Evolutionary conservation across 441 rosid species (phyloP), one percentile per base, ranked within the genome.

Genomic region (Gossypium davidsonii): DNA sequence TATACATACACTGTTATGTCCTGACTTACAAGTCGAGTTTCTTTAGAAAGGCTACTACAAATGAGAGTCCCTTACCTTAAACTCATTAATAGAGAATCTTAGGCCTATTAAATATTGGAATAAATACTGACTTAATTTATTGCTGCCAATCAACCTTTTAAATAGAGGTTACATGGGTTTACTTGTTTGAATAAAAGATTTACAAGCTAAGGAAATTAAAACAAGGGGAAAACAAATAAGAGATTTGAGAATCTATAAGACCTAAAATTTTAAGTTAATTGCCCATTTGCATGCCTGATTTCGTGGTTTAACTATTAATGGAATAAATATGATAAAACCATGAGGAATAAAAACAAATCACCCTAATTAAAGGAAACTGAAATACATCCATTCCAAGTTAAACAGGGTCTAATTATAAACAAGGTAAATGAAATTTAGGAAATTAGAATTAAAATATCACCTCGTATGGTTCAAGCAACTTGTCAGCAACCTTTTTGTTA

Each of bases 381-480:
- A 52, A 31, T 20, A 14, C 15, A 70, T 6, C 64, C 46, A 64
- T 14, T 23, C 73, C 51, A 70, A 14, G 17, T 51, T 65, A 31
- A 25, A 25, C 23, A 23, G 25, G 23, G 66, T n/a, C 37, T 21
- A 21, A 70, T 55, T 8, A 7, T 6, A 26, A 69, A 49, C 11
- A 52, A 31, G 49, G 52, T 34, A 63, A 73, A 34, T 49, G 48
- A 58, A 42, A 31, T 17, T 70, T 75, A 52, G 20, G 57, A 31
- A 68, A 71, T 10, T 31, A 7, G 26, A 64, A 72, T 66, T 31
- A 70, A 67, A 73, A 78, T 78, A 72, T 76, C 74, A 91, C 99
- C 97, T 92, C 99, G 77, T 58, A 90, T 18, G 99, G 99, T 84
- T 94, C 99, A 65, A 85, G 82, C 82, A 91, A 76, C 84, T 91